Base-by-base conservation (phyloP, 2,329 filamentous ascomycete species). In the Calonectria crousiana region DNA sequence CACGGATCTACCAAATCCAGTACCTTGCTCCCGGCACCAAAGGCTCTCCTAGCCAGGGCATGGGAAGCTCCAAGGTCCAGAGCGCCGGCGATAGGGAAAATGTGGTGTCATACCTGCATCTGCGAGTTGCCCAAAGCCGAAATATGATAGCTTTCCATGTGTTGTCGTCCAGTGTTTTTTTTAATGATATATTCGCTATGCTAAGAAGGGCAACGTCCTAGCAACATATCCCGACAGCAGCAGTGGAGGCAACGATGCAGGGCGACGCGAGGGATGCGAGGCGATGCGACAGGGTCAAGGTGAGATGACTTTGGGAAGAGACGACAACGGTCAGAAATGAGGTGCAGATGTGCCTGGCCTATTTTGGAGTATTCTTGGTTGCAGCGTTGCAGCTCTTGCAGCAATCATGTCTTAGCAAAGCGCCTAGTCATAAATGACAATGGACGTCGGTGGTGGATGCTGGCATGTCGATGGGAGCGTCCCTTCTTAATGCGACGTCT, bases 91-190 rank as follows among this genome's bases (percentile, higher is more conserved):
- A 67, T 71, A 65, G 66, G 71, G 62, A 67, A 51, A 65, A 71
- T 56, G 78, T 80, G 78, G 78, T 80, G 77, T 75, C 78, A 79
- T 77, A 52, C 73, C 36, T 79, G 75, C 76, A 78, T 78, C 74
- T 74, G 72, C 70, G 49, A 71, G 71, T 64, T 64, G 71, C 47
- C 76, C 68, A 67, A 74, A 70, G 67, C 69, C 65, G 72, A 78
- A 70, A 78, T 80, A 58, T 79, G 66, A 70, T 77, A 74, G 70
- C 73, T 53, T 26, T 38, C 71, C 30, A 60, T 72, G 56, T 49
- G n/a, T 13, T 23, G 44, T 47, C 10, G n/a, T 47, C 20, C 16
- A 34, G 6, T 20, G 3, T 18, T n/a, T n/a, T 47, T 47, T 47
- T 52, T 41, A 51, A 51, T 69, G 67, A 34, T 66, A 69, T 73